Base-by-base conservation (phyloP, 2,329 filamentous ascomycete genomes). In the Colletotrichum plurivorum region DNA sequence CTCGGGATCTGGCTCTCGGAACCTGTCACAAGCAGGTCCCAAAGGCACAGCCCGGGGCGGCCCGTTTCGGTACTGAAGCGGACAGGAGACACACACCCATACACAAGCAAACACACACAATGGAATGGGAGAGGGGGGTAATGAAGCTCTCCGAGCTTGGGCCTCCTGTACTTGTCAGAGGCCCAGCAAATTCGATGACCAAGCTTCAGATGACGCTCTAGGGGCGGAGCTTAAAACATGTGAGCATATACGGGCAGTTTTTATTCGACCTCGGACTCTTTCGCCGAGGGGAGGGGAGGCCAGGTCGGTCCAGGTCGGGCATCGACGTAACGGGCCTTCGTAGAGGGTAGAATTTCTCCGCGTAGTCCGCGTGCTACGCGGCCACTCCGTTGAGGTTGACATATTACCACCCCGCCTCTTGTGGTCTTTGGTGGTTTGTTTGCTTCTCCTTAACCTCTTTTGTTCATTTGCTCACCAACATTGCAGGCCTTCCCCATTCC, bases 151-250 rank as follows among this genome's bases (percentile, higher is more conserved):
- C 9, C n/a, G 36, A 67, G 67, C 62, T 69, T 60, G 55, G 66
- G 55, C 66, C 66, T 15, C 52, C 41, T 60, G 31, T 36, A 46
- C 55, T 55, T 45, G 25, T 41, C 55, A 52, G 49, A 22, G 18
- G 43, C 48, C 25, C 41, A 25, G 46, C 46, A 51, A 39, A 22
- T 53, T 36, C 66, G 59, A 59, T 45, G 18, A 31, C 48, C 56
- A 61, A 56, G 67, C 67, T 69, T 69, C 67, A 61, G 67, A 69
- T 66, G 62, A 61, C 67, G 56, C 67, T 27, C 39, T 66, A 67
- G 55, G 36, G 51, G 51, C 55, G 20, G 56, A 61, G 67, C 46
- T 27, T 67, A 66, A 69, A 66, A 53, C 43, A 69, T 61, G 62
- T 56, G 56, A 56, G 55, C 36, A 56, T n/a, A 36, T 36, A 10